These are phyloP conservation scores for Paracoccidioides brasiliensis DNA, from an alignment of 2,329 filamentous ascomycete genomes.

Conservation along the genomic window DNA sequence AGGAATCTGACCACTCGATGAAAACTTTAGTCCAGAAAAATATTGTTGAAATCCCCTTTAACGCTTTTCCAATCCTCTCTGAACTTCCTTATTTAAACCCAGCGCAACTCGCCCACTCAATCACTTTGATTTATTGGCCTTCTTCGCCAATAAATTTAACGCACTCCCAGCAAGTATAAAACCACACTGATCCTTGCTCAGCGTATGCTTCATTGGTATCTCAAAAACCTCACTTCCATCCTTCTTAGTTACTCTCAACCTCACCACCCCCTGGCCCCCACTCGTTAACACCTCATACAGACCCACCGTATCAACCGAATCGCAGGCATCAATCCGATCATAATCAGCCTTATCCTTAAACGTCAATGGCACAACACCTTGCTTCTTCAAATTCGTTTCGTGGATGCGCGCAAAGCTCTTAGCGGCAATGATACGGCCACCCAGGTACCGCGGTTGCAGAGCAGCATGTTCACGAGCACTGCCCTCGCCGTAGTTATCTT, in stretches of 20 bases:
- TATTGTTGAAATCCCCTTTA: not conserved
- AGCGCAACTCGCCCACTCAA: not conserved
- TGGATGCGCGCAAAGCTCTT: constrained; percentile 89
- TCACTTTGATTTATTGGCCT: constrained; percentile 24
- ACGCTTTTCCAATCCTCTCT: not conserved
- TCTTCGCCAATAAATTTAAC: constrained; percentile 70
- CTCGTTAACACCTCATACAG: constrained; percentile 67
- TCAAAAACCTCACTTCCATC: constrained; percentile 49
- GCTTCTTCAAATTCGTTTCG: constrained; percentile 94
- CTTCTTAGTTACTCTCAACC: constrained; percentile 51
- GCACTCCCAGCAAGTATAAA: constrained; percentile 93
- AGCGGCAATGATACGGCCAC: constrained; percentile 66
- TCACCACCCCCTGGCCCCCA: constrained; percentile 65
- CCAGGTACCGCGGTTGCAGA: constrained; percentile 80
- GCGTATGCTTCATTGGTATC: constrained; percentile 71
- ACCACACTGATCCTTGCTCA: constrained; percentile 77
- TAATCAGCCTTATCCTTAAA: constrained; percentile 85
- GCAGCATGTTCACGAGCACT: constrained; percentile 82
- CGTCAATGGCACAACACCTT: constrained; percentile 87
- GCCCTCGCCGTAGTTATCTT: constrained; percentile 95
- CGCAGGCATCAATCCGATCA: constrained; percentile 67
- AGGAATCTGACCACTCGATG: not conserved
- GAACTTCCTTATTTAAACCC: not conserved
- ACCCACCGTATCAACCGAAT: constrained; percentile 70
- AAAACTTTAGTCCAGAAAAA: not conserved